These are phyloP conservation scores for Phytophthora cajani DNA, from an alignment of 352 stramenopile genomes.

Conservation along the genomic window DNA sequence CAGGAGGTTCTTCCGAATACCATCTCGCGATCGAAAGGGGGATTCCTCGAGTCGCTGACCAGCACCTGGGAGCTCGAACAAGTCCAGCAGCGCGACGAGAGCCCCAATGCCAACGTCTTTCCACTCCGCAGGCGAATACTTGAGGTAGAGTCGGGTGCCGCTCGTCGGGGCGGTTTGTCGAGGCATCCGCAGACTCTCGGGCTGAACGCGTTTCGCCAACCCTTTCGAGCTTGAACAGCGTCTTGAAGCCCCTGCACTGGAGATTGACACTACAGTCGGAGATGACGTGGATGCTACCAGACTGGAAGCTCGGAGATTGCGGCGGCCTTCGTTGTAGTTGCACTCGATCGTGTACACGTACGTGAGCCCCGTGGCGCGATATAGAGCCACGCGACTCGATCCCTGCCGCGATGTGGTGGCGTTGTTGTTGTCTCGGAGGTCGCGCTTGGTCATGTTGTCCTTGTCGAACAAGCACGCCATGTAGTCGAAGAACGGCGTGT, in stretches of 20 bases:
- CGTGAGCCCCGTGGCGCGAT: constrained; percentile 66
- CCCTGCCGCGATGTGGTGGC: constrained; percentile 67
- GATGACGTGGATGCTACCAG: constrained; percentile 23
- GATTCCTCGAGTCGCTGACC: constrained; percentile 43
- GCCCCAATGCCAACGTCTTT: constrained; percentile 71
- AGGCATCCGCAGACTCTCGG: constrained; percentile 18
- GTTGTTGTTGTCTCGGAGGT: constrained; percentile 67
- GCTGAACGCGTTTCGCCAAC: constrained; percentile 9
- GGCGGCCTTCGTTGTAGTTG: constrained; percentile 90
- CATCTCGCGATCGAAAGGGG: constrained; percentile 62
- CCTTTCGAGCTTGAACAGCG: constrained; percentile 19
- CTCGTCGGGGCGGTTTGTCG: constrained; percentile 23
- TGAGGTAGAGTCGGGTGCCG: constrained; percentile 54
- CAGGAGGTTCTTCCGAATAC: constrained; percentile 55
- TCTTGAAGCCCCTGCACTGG: constrained; percentile 6
- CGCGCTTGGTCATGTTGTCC: constrained; percentile 76
- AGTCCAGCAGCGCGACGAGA: constrained; percentile 64
- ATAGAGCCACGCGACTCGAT: constrained; percentile 80
- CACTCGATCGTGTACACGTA: constrained; percentile 93
- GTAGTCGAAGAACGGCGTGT: constrained; percentile 90
- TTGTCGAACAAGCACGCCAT: constrained; percentile 83
- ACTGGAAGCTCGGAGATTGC: constrained; percentile 39
- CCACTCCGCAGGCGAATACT: constrained; percentile 75
- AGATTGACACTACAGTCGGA: neutral
- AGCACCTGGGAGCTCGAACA: constrained; percentile 55